These are phyloP conservation scores for Zygotorulaspora sp. DNA, from an alignment of 805 yeast genomes.

Conservation along the genomic window DNA sequence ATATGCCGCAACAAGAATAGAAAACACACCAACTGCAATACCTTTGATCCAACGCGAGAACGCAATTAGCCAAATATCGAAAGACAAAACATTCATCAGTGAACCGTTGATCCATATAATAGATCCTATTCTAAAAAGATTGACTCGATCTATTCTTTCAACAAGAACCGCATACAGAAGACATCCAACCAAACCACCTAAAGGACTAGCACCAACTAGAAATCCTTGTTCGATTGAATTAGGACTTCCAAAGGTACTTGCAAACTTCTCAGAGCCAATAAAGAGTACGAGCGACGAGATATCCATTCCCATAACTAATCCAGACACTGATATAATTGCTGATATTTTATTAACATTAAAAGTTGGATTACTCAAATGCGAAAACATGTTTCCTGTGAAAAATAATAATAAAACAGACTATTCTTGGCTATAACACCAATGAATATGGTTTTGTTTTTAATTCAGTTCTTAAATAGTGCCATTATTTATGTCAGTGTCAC, in stretches of 20 bases:
- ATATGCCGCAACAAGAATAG: slow-evolving; percentile 54
- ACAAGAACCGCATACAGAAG: slow-evolving; percentile 46
- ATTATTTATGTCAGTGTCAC: too few species aligned
- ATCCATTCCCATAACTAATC: slow-evolving; percentile 74
- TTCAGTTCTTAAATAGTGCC: too few species aligned
- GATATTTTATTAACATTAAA: slow-evolving; percentile 55
- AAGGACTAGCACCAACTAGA: slow-evolving; percentile 69
- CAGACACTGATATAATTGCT: slow-evolving; percentile 57
- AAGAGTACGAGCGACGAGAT: slow-evolving; percentile 74
- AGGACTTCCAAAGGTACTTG: slow-evolving; percentile 50
- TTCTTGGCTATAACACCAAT: too few species aligned
- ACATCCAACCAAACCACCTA: slow-evolving; percentile 63
- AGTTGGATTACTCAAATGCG: slow-evolving; percentile 12
- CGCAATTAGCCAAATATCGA: slow-evolving; percentile 43
- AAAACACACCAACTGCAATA: slow-evolving; percentile 50
- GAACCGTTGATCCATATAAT: slow-evolving; percentile 56
- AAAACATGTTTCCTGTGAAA: background rate
- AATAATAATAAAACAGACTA: too few species aligned
- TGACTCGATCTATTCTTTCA: slow-evolving; percentile 56
- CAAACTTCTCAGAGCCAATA: slow-evolving; percentile 47
- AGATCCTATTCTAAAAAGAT: slow-evolving; percentile 49
- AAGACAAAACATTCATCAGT: slow-evolving; percentile 29
- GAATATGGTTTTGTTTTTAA: too few species aligned
- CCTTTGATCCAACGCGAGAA: slow-evolving; percentile 50
- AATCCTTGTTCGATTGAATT: slow-evolving; percentile 60